phyloP scores from a whole-genome alignment of 78 protist genomes.

The Cavenderia fasciculata region DNA sequence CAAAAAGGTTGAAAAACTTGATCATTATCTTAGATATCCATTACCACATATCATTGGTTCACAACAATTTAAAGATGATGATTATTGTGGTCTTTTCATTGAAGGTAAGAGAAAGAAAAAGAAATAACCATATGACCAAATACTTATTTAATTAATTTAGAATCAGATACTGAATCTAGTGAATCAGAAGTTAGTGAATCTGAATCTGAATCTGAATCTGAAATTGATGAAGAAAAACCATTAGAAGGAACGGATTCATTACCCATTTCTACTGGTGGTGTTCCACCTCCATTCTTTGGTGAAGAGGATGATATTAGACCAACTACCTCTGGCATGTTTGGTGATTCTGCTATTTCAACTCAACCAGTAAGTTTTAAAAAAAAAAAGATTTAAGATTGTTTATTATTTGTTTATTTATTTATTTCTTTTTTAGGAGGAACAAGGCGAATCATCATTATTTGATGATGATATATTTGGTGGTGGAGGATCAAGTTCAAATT shows the following conservation, averaged over 20 bases:
- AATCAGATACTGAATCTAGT: slow-evolving; percentile 26
- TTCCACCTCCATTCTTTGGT: not conserved
- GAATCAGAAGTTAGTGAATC: not conserved
- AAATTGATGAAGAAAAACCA: slow-evolving; percentile 12
- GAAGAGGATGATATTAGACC: too few relatives aligned
- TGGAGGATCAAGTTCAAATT: not conserved
- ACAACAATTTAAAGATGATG: slow-evolving; percentile 77
- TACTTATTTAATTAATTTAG: not conserved
- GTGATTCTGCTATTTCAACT: too few relatives aligned
- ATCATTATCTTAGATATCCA: slow-evolving; percentile 69
- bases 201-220: slow-evolving; percentile 30
- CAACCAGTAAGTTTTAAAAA: too few relatives aligned
- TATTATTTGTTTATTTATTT: not conserved
- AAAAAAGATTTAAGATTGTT: too few relatives aligned
- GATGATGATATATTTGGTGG: slow-evolving; percentile 57
- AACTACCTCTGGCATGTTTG: too few relatives aligned
- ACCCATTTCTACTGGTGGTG: too few relatives aligned
- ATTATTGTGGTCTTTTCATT: slow-evolving; percentile 69
- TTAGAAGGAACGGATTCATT: too few relatives aligned
- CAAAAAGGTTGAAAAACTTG: slow-evolving; percentile 28
- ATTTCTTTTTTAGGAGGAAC: not conserved
- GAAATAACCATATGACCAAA: too few relatives aligned
- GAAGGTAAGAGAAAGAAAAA: slow-evolving; percentile 40
- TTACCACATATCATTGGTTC: slow-evolving; percentile 82
- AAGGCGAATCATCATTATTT: not conserved